Evolutionary conservation across 2,329 filamentous ascomycete species (phyloP).

Genomic region (Nothophaeocryptopus gaeumannii): DNA sequence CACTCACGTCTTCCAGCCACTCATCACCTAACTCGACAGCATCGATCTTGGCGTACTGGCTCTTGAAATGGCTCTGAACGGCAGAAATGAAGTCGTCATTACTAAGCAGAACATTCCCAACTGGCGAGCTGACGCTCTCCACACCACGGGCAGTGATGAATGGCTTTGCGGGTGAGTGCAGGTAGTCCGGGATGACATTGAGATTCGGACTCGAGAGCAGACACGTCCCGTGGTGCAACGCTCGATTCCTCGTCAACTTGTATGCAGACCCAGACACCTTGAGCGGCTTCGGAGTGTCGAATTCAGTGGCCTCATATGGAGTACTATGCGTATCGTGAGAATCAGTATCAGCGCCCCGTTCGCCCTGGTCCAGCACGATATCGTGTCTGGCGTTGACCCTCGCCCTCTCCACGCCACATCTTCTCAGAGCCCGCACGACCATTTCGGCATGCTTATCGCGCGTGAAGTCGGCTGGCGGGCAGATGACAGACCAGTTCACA

Average conservation of each 20-base stretch:
- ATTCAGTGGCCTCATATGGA: slow-evolving; percentile 40
- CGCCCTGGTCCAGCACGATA: slow-evolving; percentile 69
- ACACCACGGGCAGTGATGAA: slow-evolving; percentile 82
- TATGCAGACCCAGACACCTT: slow-evolving; percentile 96
- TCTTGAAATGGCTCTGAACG: slow-evolving; percentile 59
- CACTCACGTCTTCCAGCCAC: slow-evolving; percentile 50
- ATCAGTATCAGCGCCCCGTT: slow-evolving; percentile 26
- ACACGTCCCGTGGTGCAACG: slow-evolving; percentile 91
- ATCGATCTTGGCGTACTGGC: slow-evolving; percentile 57
- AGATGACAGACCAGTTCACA: slow-evolving; percentile 91
- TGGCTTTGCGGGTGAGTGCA: slow-evolving; percentile 73
- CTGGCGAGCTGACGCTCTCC: slow-evolving; percentile 82
- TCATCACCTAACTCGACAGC: slow-evolving; percentile 53
- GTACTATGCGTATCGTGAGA: slow-evolving; percentile 45
- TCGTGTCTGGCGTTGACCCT: slow-evolving; percentile 89
- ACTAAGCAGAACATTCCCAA: slow-evolving; percentile 70
- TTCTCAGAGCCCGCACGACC: slow-evolving; percentile 77
- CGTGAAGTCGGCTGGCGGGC: slow-evolving; percentile 71
- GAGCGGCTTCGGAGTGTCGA: slow-evolving; percentile 39
- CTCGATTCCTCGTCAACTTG: slow-evolving; percentile 77
- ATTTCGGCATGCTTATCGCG: slow-evolving; percentile 86
- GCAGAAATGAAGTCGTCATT: slow-evolving; percentile 44
- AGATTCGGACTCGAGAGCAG: slow-evolving; percentile 76
- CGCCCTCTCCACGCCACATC: slow-evolving; percentile 57
- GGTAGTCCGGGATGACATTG: slow-evolving; percentile 61